Evolutionary conservation across 2,329 filamentous ascomycete species (phyloP), one percentile per base, ranked within the genome.

Genomic region (Fusarium poae): DNA sequence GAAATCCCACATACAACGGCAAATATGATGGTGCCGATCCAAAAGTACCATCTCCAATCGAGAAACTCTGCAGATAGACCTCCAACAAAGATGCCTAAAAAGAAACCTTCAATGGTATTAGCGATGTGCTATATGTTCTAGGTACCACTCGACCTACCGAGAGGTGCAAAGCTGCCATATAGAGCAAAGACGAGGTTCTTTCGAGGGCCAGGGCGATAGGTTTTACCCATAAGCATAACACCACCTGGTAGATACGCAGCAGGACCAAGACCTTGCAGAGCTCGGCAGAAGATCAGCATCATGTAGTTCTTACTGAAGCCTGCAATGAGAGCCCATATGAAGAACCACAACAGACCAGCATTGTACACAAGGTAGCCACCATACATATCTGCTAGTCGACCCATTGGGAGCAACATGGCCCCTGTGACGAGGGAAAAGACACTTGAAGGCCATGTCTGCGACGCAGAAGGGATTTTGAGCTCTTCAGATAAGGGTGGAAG

Each of bases 261-360:
- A 2, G 90, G 85, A 1, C 91, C 92, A 12, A 95, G 79, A 0
- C 92, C 92, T 77, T 93, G 91, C 43, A 94, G 79, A 11, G 91
- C 91, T 53, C 92, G 89, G 74, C 89, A 92, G 56, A 91, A 82
- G 69, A 93, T 90, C 65, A 94, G 82, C 89, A 93, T 92, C 51
- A 88, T 77, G 62, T 89, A 85, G 77, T 87, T 90, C 55, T 82
- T 80, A 61, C 88, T 89, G 79, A 94, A 92, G 13, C 92, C 92
- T 18, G 86, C 86, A 55, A 93, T 80, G 54, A 94, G 78, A 12
- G 87, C 89, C 87, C 91, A 94, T 37, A 90, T 66, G 10, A 87
- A 77, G 51, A 93, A 85, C 92, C 92, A 92, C 40, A 80, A 67
- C 29, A 88, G 80, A 5, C 90, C 89, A 29, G 75, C 78, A 5